phyloP scores from a whole-genome alignment of 1,284 basidiomycete genomes.

The Xerocomus cyaneibrunnescens region DNA sequence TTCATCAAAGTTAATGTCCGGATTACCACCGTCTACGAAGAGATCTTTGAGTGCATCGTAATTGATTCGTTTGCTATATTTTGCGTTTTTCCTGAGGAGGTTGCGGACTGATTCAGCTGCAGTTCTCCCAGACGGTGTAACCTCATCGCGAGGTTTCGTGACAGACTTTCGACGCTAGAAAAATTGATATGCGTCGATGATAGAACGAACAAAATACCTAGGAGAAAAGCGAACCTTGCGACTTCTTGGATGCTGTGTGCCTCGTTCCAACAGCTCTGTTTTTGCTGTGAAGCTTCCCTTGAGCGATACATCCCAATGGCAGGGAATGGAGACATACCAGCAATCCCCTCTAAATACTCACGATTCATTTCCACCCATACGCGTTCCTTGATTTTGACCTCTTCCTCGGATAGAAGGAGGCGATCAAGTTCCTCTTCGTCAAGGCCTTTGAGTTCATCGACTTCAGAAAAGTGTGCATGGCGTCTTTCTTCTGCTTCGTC shows the following conservation, averaged over 20 bases:
- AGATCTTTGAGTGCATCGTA: constrained; percentile 81
- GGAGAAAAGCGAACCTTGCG: constrained; percentile 68
- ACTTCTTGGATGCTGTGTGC: constrained; percentile 50
- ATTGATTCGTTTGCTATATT: constrained; percentile 87
- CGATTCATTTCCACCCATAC: constrained; percentile 97
- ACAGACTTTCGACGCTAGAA: constrained; percentile 64
- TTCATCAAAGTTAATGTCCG: constrained; percentile 36
- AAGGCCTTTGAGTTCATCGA: constrained; percentile 72
- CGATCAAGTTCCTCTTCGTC: constrained; percentile 93
- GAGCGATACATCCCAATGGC: constrained; percentile 38
- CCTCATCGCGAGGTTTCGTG: constrained; percentile 70
- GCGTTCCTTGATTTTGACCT: constrained; percentile 88
- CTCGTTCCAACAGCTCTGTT: constrained; percentile 56
- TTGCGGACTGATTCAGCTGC: constrained; percentile 80
- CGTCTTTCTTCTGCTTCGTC: constrained; percentile 62
- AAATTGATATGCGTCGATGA: constrained; percentile 1
- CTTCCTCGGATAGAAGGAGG: constrained; percentile 82
- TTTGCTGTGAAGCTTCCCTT: constrained; percentile 57
- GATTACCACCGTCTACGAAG: constrained; percentile 54
- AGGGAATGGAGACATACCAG: constrained; percentile 52
- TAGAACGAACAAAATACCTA: constrained; percentile 19
- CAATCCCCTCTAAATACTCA: constrained; percentile 90
- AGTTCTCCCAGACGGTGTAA: constrained; percentile 69
- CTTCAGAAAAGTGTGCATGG: constrained; percentile 48
- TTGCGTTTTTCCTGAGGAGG: constrained; percentile 77